These are phyloP conservation scores for Vararia minispora DNA, from an alignment of 768 basidiomycete species.

Conservation along the genomic window DNA sequence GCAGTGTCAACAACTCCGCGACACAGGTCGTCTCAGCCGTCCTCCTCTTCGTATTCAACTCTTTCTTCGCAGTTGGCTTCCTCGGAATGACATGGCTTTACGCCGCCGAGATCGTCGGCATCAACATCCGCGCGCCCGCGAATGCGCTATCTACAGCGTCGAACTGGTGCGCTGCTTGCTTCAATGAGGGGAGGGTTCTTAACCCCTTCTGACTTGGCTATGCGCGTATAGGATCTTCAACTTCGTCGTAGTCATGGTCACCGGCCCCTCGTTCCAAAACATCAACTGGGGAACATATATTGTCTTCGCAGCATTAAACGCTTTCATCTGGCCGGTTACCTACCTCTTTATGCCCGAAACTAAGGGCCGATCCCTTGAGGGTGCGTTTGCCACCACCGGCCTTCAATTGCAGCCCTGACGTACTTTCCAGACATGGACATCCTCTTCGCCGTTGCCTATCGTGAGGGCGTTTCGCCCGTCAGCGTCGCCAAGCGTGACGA, in stretches of 20 bases:
- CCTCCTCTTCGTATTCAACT: constrained; percentile 59
- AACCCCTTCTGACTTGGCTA: constrained; percentile 16
- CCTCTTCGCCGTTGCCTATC: constrained; percentile 24
- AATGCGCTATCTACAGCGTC: constrained; percentile 49
- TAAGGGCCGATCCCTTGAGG: constrained; percentile 46
- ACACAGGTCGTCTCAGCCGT: constrained; percentile 42
- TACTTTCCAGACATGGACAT: constrained; percentile 22
- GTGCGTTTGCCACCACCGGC: constrained; percentile 13
- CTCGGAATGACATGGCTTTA: constrained; percentile 65
- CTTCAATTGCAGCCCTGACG: background rate
- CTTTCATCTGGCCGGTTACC: constrained; percentile 42
- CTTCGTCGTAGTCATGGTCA: constrained; percentile 51
- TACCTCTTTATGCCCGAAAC: constrained; percentile 57
- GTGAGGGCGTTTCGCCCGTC: constrained; percentile 24
- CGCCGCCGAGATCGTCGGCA: constrained; percentile 54
- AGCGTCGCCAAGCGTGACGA: constrained; percentile 23
- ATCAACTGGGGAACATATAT: constrained; percentile 54
- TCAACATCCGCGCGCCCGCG: constrained; percentile 51
- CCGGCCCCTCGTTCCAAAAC: constrained; percentile 45
- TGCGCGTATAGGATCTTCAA: constrained; percentile 59
- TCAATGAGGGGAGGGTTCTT: background rate
- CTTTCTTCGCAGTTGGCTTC: constrained; percentile 62
- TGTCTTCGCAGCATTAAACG: constrained; percentile 47
- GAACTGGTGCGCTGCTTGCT: constrained; percentile 25
- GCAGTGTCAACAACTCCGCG: constrained; percentile 35